Evolutionary conservation across 2,329 filamentous ascomycete genomes (phyloP), one percentile per base, ranked within the genome.

Genomic region (Microcyclospora tardicrescens): DNA sequence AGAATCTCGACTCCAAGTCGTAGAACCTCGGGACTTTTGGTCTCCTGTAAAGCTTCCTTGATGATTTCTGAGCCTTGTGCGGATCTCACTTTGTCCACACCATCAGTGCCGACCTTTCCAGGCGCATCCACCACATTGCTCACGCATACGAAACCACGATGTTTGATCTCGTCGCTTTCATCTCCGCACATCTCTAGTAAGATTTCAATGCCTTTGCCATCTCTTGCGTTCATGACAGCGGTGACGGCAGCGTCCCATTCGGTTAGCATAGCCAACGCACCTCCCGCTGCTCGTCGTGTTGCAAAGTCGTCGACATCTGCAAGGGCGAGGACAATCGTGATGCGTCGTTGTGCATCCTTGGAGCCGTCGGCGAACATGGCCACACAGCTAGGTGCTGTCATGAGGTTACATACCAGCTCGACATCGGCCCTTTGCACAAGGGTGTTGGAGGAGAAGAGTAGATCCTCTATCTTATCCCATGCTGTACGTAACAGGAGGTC

Each of bases 331-430:
- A 98, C 67, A 30, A 96, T 77, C 54, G 93, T 81, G 32, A 96
- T 62, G 0, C 89, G 72, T 38, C 84, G 78, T 16, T 72, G 73
- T 0, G 85, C 82, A 43, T 80, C 73, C 16, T 72, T 69, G 3
- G 71, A 75, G 11, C 69, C 72, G 43, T 82, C 79, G 0, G 77
- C 79, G 50, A 84, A 89, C 19, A 81, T 69, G 1, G 72, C 68
- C 2, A 83, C 69, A 13, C 79, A 80, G 28, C 77, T 70, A 0
- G 78, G 73, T 1, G 71, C 71, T 40, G 81, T 78, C 56, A 84
- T 81, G 12, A 98, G 70, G 54, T 98, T 98, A 64, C 91, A 98
- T 15, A 95, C 70, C 2, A 98, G 71, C 59, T 98, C 87, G 16
- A 84, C 83, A 0, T 84, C 75, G 0, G 89, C 89, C 36, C 89